These are phyloP conservation scores for Gynostemma pentaphyllum DNA, from an alignment of 306 rosid genomes.

Conservation along the genomic window DNA sequence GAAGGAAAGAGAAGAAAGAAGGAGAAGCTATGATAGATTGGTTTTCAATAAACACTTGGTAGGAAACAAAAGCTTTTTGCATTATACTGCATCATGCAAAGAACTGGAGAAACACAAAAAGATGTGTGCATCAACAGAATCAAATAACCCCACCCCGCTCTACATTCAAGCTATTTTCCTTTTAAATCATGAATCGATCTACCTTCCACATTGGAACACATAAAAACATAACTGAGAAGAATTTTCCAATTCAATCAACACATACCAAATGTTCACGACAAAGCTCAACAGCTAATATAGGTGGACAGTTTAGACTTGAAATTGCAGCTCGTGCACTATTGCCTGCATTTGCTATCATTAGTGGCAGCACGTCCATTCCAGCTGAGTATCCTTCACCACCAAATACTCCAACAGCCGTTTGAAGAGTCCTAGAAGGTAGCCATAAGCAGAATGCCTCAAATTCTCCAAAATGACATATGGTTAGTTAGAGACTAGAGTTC, in stretches of 20 bases:
- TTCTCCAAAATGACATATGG: neutral
- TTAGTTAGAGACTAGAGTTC: neutral
- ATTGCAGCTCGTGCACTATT: conserved; percentile 24
- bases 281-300: conserved; percentile 29
- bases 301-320: conserved; percentile 34
- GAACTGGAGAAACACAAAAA: neutral
- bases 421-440: conserved; percentile 26
- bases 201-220: neutral
- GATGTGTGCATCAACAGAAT: neutral
- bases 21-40: neutral
- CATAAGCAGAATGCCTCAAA: conserved; percentile 1
- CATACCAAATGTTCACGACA: conserved; percentile 39
- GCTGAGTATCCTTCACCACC: conserved; percentile 32
- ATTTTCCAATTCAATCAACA: neutral
- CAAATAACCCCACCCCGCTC: neutral
- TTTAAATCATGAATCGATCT: neutral
- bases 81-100: neutral
- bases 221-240: neutral
- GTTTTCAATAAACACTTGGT: neutral
- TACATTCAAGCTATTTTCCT: neutral
- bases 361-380: conserved; percentile 23
- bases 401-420: conserved; percentile 42
- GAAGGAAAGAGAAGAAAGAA: neutral
- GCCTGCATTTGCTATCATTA: conserved; percentile 35
- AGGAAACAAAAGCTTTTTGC: neutral